Evolutionary conservation across 345 rosid genomes (phyloP).

Genomic region (Gossypium longicalyx): DNA sequence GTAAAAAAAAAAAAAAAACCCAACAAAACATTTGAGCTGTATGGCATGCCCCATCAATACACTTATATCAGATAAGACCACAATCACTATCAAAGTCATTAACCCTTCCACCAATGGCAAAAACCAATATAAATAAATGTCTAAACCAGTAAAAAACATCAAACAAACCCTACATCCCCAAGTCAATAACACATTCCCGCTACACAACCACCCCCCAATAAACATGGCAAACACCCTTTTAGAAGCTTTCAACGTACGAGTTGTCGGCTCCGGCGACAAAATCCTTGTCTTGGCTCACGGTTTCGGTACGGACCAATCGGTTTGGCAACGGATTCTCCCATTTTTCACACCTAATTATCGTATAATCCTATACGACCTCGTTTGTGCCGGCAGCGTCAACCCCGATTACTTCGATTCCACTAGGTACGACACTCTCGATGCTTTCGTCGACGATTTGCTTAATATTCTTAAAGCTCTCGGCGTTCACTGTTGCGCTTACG

Average conservation of each 20-base stretch:
- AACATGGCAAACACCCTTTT: conserved; percentile 27
- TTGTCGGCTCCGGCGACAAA: conserved; percentile 61
- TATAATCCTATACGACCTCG: conserved; percentile 74
- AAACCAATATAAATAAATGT: conserved; percentile 11
- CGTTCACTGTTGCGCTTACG: conserved; percentile 53
- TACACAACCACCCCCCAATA: neutral
- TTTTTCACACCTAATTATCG: conserved; percentile 43
- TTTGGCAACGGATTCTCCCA: conserved; percentile 84
- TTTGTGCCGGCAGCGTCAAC: conserved; percentile 80
- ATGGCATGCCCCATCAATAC: neutral
- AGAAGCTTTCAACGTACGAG: conserved; percentile 73
- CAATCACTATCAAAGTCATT: neutral
- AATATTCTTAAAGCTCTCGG: conserved; percentile 63
- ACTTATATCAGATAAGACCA: neutral
- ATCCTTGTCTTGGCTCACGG: conserved; percentile 78
- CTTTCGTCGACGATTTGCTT: conserved; percentile 75
- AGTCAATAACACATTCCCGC: neutral
- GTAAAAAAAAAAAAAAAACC: no score
- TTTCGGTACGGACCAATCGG: conserved; percentile 83
- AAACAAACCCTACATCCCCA: neutral
- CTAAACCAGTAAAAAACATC: neutral
- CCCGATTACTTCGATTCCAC: conserved; percentile 66
- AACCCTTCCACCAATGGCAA: neutral
- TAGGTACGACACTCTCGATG: conserved; percentile 63
- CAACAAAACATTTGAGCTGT: neutral